phyloP scores from a whole-genome alignment of 2,329 filamentous ascomycete genomes.

The Aspergillus pseudonomiae region DNA sequence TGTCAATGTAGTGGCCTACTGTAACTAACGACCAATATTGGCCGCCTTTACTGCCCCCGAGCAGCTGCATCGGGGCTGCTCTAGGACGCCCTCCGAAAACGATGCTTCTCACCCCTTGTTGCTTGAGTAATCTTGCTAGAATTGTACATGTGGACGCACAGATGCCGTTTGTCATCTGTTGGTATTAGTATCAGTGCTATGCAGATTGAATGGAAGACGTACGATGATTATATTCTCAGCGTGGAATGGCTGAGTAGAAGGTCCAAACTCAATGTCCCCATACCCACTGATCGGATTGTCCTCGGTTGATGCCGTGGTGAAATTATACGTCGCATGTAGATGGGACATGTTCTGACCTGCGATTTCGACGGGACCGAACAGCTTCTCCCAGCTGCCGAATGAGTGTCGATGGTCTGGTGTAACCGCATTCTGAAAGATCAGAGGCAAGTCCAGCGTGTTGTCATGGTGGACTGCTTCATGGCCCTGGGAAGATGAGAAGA shows the following conservation, averaged over 20 bases:
- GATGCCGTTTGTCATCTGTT: slow-evolving; percentile 55
- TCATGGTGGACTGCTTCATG: neutral
- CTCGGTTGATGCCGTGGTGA: slow-evolving; percentile 23
- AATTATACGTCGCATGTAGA: slow-evolving; percentile 32
- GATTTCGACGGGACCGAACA: slow-evolving; percentile 43
- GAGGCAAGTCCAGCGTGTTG: neutral
- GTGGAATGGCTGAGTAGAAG: slow-evolving; percentile 29
- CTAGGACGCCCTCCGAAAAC: slow-evolving; percentile 63
- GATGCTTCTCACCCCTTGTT: slow-evolving; percentile 59
- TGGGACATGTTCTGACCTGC: slow-evolving; percentile 24
- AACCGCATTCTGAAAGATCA: slow-evolving; percentile 5
- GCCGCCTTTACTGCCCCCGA: slow-evolving; percentile 67
- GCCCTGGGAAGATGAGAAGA: slow-evolving; percentile 16
- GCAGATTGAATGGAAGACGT: slow-evolving; percentile 4
- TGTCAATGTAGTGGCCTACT: neutral
- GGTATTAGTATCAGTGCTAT: neutral
- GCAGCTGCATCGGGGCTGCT: slow-evolving; percentile 59
- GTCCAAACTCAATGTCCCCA: slow-evolving; percentile 19
- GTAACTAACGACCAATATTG: slow-evolving; percentile 8
- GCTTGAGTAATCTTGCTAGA: slow-evolving; percentile 59
- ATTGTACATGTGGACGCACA: slow-evolving; percentile 65
- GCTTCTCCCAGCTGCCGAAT: slow-evolving; percentile 48
- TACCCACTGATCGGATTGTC: slow-evolving; percentile 31
- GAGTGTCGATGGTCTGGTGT: slow-evolving; percentile 32
- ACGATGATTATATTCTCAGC: slow-evolving; percentile 39